A percentile compares a stretch with the other conserved stretches of the same genome.
Evolutionary conservation across 805 yeast species (phyloP).

Genomic region (Candida namnaoensis): DNA sequence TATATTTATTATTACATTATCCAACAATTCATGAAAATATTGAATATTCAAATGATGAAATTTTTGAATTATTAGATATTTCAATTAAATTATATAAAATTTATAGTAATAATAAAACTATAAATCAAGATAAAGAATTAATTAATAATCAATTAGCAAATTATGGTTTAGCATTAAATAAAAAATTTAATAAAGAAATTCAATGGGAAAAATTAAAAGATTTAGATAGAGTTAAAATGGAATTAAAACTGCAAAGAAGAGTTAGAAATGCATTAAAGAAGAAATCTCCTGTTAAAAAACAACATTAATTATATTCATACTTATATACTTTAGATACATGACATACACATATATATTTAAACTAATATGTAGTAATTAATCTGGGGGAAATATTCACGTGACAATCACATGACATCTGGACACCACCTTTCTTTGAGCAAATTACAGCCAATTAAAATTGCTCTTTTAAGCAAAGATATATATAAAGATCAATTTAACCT

Average conservation of each 20-base stretch:
- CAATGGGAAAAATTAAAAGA: constrained; percentile 29
- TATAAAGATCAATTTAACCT: too few species aligned
- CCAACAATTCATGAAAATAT: constrained; percentile 21
- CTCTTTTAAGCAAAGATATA: too few species aligned
- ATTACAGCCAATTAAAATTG: too few species aligned
- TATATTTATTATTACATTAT: constrained; percentile 35
- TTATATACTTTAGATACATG: too few species aligned
- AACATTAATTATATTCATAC: too few species aligned
- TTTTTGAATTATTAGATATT: constrained; percentile 21
- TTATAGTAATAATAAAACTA: constrained; percentile 23
- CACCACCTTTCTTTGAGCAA: too few species aligned
- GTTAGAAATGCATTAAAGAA: constrained; percentile 17
- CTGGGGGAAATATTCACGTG: too few species aligned
- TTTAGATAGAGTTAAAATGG: constrained; percentile 36
- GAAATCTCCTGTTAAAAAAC: too few species aligned
- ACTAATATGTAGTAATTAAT: too few species aligned
- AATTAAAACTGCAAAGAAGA: constrained; percentile 36
- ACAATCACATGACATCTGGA: too few species aligned
- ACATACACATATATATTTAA: too few species aligned
- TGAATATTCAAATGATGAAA: constrained; percentile 18
- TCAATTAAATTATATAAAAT: constrained; percentile 25
- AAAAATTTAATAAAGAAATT: constrained; percentile 28
- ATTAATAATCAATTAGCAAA: constrained; percentile 11
- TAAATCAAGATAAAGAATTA: constrained; percentile 10
- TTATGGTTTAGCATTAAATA: constrained; percentile 32